phyloP scores from a whole-genome alignment of 139 green algal genomes.

The Micractinium sp. region DNA sequence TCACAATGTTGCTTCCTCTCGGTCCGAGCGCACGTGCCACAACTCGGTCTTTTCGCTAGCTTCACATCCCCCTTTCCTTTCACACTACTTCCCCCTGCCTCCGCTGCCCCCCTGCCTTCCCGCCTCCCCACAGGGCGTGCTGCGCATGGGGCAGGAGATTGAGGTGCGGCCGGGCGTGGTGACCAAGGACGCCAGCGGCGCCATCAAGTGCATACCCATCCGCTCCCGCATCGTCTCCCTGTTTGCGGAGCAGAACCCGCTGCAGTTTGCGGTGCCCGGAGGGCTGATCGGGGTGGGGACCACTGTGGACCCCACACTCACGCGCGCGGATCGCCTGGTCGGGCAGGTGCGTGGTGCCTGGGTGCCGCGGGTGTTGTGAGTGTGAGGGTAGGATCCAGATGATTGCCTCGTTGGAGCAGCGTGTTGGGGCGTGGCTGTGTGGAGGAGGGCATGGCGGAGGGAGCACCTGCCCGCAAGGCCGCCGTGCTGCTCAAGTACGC shows the following conservation, averaged over 20 bases:
- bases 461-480: no score
- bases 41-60: no score
- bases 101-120: not conserved
- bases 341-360: constrained; percentile 79
- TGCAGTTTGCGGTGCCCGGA: constrained; percentile 97
- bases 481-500: no score
- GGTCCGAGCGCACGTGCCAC: no score
- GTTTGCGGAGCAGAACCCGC: constrained; percentile 96
- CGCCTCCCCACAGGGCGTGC: constrained; percentile 75
- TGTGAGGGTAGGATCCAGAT: not conserved
- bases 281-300: constrained; percentile 99
- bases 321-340: constrained; percentile 95
- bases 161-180: constrained; percentile 98
- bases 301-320: constrained; percentile 98
- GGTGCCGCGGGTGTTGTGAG: not conserved
- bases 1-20: no score
- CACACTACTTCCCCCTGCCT: not conserved
- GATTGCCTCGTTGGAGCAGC: not conserved
- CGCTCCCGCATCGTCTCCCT: constrained; percentile 96
- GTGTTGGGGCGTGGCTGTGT: not conserved
- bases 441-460: no score
- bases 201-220: constrained; percentile 94
- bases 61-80: no score
- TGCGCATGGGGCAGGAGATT: constrained; percentile 93
- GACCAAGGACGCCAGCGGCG: constrained; percentile 93